A percentile compares a stretch with the other conserved stretches of the same genome.
Evolutionary conservation across 768 basidiomycete species (phyloP).

Genomic region (Podaxis sp.): DNA sequence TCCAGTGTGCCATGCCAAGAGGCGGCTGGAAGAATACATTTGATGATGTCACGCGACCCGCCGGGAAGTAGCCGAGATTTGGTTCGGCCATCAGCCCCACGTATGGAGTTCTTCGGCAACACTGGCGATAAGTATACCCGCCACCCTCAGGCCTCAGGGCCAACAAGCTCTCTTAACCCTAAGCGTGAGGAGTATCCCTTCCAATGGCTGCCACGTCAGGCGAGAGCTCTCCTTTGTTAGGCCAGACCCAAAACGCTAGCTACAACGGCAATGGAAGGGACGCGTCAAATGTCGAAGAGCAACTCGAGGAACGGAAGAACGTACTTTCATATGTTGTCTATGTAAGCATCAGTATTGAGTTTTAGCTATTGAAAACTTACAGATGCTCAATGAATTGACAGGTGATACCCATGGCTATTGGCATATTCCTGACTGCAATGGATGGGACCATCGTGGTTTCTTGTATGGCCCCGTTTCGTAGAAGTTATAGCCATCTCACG

Average conservation of each 20-base stretch:
- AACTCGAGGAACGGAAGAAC: conserved; percentile 3
- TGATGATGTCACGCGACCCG: too few relatives aligned
- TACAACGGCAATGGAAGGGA: conserved; percentile 15
- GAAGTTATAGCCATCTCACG: neutral
- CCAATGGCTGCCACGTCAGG: conserved; percentile 24
- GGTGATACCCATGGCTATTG: conserved; percentile 17
- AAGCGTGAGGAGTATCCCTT: neutral
- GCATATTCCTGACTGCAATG: conserved; percentile 18
- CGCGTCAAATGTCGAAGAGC: conserved; percentile 13
- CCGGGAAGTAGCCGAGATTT: too few relatives aligned
- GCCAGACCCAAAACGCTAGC: conserved; percentile 6
- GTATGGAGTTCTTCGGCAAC: too few relatives aligned
- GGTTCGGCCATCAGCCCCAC: too few relatives aligned
- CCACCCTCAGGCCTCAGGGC: neutral
- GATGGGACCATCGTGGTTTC: conserved; percentile 20
- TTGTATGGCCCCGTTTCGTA: conserved; percentile 9
- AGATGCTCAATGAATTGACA: neutral
- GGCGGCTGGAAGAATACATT: too few relatives aligned
- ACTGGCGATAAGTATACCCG: neutral
- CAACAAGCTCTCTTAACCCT: neutral
- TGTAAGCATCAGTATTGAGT: conserved; percentile 25
- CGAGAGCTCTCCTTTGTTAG: conserved; percentile 34
- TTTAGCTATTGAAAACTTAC: neutral
- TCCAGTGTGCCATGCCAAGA: too few relatives aligned
- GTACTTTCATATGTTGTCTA: conserved; percentile 4